Conservation (phyloP, 352 stramenopile genomes). For the Globisporangium recalcitrans region DNA sequence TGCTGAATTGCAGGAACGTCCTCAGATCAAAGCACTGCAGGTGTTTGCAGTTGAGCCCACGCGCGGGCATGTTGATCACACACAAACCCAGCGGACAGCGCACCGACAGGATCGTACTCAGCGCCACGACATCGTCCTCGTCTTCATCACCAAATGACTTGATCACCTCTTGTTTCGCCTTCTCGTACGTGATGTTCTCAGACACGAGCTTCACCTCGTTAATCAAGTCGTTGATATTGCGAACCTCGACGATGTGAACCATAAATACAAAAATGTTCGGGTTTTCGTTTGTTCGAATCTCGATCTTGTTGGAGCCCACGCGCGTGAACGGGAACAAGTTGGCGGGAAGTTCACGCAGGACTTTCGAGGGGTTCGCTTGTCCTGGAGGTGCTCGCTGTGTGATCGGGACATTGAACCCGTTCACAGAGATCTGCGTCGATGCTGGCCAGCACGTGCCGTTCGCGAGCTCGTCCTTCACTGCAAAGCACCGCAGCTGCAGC, state of each 20-base stretch:
- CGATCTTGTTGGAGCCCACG: conserved; percentile 66
- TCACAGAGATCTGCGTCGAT: conserved; percentile 60
- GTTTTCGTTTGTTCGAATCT: conserved; percentile 68
- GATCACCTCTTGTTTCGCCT: conserved; percentile 70
- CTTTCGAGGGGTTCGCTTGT: conserved; percentile 77
- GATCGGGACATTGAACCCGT: conserved; percentile 63
- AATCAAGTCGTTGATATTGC: conserved; percentile 55
- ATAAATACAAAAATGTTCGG: conserved; percentile 58
- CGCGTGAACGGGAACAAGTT: conserved; percentile 72
- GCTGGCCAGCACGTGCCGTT: conserved; percentile 70
- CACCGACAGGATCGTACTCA: conserved; percentile 86
- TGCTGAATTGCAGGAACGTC: conserved; percentile 91
- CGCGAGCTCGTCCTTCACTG: conserved; percentile 62
- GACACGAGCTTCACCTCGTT: conserved; percentile 57
- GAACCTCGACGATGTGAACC: conserved; percentile 70
- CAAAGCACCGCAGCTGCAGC: conserved; percentile 76
- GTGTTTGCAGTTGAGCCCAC: conserved; percentile 90
- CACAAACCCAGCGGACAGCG: conserved; percentile 82
- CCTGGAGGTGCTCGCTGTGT: conserved; percentile 65
- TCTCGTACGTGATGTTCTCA: conserved; percentile 61
- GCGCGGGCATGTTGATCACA: conserved; percentile 86
- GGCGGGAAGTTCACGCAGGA: conserved; percentile 63
- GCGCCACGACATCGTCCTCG: conserved; percentile 81
- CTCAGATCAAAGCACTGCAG: conserved; percentile 95
- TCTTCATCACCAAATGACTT: conserved; percentile 75